Conservation (phyloP, 2,329 filamentous ascomycete genomes). For the Aspergillus tamarii region DNA sequence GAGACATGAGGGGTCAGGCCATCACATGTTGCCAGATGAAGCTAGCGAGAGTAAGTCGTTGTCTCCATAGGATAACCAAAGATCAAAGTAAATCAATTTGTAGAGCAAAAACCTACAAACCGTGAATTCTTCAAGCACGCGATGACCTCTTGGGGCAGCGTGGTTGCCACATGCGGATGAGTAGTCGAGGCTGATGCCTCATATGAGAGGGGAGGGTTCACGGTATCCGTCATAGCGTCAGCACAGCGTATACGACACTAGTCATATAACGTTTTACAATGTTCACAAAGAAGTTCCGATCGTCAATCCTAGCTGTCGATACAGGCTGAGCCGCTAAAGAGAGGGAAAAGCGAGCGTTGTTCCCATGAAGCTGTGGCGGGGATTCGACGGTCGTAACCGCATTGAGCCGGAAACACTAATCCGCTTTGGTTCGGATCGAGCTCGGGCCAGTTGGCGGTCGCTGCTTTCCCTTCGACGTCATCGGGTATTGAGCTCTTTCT, state of each 20-base stretch:
- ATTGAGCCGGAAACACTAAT: background rate
- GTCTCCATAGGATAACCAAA: background rate
- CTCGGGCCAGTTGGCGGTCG: background rate
- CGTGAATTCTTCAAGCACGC: conserved; percentile 92
- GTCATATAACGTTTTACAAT: background rate
- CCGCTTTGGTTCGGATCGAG: background rate
- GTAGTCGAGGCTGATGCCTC: conserved; percentile 75
- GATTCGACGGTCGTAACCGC: conserved; percentile 3
- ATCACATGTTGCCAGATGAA: conserved; percentile 90
- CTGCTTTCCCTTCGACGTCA: conserved; percentile 1
- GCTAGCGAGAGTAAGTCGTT: conserved; percentile 54
- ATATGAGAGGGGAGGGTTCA: conserved; percentile 73
- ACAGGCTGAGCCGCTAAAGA: background rate
- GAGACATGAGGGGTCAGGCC: conserved; percentile 86
- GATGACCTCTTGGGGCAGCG: conserved; percentile 80
- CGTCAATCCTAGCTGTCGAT: background rate
- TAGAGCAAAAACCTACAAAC: conserved; percentile 66
- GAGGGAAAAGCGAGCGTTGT: background rate
- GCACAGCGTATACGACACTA: background rate
- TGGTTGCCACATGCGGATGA: conserved; percentile 68
- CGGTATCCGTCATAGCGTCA: conserved; percentile 44
- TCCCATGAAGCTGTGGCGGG: conserved; percentile 1
- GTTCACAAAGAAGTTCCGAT: background rate
- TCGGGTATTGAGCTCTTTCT: background rate
- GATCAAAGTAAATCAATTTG: background rate